phyloP scores from a whole-genome alignment of 352 stramenopile genomes.

The Blastocystis sp. region DNA sequence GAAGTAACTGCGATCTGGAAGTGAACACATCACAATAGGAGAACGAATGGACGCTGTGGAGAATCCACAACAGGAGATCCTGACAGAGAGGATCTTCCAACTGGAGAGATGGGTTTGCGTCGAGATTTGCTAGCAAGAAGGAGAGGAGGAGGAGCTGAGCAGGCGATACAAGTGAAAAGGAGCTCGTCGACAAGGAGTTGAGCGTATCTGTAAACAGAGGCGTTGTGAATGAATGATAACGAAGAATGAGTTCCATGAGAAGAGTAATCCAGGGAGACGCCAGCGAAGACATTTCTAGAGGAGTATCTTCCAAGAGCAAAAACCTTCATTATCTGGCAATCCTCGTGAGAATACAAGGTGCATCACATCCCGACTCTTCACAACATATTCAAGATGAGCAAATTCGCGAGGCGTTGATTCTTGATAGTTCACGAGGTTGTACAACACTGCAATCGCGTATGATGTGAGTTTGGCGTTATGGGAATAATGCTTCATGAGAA shows the following conservation, averaged over 20 bases:
- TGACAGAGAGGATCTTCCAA: background rate
- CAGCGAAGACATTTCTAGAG: background rate
- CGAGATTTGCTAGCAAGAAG: background rate
- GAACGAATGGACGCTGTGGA: background rate
- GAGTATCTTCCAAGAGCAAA: background rate
- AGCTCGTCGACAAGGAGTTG: background rate
- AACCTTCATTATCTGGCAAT: background rate
- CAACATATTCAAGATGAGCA: background rate
- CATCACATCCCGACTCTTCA: background rate
- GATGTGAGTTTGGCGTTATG: constrained; percentile 24
- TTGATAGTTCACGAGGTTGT: background rate
- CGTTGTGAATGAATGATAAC: background rate
- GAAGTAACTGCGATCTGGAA: background rate
- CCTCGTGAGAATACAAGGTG: background rate
- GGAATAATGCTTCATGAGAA: constrained; percentile 12
- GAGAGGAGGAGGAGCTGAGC: constrained; percentile 24
- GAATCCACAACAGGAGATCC: background rate
- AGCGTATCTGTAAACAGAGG: background rate
- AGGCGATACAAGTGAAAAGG: background rate
- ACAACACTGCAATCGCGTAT: background rate
- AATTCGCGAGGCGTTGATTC: background rate
- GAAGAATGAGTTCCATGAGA: background rate
- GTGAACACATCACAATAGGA: no score
- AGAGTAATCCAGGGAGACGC: background rate
- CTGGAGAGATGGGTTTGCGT: background rate